phyloP scores from a whole-genome alignment of 2,329 filamentous ascomycete genomes.

The Aspergillus spinulosporus region DNA sequence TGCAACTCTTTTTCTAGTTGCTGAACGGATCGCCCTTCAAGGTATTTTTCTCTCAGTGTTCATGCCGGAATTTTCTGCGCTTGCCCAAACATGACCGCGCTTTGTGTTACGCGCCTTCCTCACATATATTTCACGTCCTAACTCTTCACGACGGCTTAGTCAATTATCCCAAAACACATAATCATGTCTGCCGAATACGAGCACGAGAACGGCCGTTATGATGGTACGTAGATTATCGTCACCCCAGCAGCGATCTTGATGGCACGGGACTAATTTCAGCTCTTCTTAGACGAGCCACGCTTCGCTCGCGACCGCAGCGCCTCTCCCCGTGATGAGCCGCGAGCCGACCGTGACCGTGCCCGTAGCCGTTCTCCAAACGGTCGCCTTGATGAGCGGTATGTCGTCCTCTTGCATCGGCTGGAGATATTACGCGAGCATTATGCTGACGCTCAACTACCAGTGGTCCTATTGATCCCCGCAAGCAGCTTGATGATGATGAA shows the following conservation, averaged over 20 bases:
- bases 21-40: conserved; percentile 5
- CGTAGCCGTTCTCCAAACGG: conserved; percentile 66
- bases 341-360: conserved; percentile 50
- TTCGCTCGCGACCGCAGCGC: conserved; percentile 68
- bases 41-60: conserved; percentile 11
- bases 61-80: conserved; percentile 24
- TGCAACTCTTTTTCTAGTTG: conserved; percentile 12
- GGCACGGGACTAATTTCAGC: conserved; percentile 17
- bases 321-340: conserved; percentile 61
- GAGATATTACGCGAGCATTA: background rate
- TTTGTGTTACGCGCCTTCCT: conserved; percentile 19
- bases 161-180: conserved; percentile 22
- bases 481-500: conserved; percentile 62
- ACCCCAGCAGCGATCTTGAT: conserved; percentile 15
- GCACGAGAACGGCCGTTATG: conserved; percentile 64
- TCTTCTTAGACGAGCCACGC: conserved; percentile 56
- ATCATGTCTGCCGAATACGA: conserved; percentile 60
- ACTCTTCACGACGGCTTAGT: conserved; percentile 21
- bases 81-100: conserved; percentile 7
- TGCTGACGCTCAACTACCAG: conserved; percentile 20
- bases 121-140: conserved; percentile 11
- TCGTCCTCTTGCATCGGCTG: background rate
- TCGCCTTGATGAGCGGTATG: conserved; percentile 55
- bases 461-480: conserved; percentile 49
- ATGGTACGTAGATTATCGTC: conserved; percentile 51